Conservation (phyloP, 1,284 basidiomycete genomes). For the Fomitopsis betulina region DNA sequence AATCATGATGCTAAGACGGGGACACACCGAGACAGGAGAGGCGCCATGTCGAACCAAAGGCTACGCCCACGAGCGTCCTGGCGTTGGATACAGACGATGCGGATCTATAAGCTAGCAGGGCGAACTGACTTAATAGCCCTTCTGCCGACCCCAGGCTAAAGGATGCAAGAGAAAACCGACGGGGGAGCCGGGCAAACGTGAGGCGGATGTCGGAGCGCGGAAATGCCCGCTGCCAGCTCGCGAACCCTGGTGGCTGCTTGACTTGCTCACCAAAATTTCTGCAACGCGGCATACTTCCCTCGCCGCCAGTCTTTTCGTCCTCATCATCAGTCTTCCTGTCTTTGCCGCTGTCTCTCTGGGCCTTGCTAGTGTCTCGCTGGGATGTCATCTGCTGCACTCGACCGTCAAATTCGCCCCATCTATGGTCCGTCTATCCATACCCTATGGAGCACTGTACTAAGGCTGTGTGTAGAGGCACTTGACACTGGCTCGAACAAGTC, state of each 20-base stretch:
- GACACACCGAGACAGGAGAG: constrained; percentile 51
- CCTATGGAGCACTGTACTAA: not conserved
- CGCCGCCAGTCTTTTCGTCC: constrained; percentile 1
- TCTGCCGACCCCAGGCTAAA: not conserved
- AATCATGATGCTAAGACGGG: not conserved
- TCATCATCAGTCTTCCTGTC: no score
- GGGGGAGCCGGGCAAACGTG: not conserved
- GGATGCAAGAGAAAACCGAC: not conserved
- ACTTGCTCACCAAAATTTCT: constrained; percentile 14
- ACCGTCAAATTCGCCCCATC: constrained; percentile 76
- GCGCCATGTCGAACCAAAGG: constrained; percentile 1
- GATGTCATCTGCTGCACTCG: constrained; percentile 51
- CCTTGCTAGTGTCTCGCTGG: constrained; percentile 17
- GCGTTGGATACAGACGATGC: not conserved
- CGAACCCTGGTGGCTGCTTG: constrained; percentile 13
- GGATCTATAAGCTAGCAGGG: no score
- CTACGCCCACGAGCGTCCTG: not conserved
- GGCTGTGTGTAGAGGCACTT: constrained; percentile 59
- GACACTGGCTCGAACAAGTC: constrained; percentile 83
- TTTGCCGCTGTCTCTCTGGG: not conserved
- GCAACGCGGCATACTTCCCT: not conserved
- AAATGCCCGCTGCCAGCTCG: constrained; percentile 14
- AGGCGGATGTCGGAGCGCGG: constrained; percentile 14
- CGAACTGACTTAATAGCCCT: no score
- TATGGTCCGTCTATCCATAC: constrained; percentile 48